Conservation (phyloP, 2,329 filamentous ascomycete genomes). For the Chaetomium olivaceum region DNA sequence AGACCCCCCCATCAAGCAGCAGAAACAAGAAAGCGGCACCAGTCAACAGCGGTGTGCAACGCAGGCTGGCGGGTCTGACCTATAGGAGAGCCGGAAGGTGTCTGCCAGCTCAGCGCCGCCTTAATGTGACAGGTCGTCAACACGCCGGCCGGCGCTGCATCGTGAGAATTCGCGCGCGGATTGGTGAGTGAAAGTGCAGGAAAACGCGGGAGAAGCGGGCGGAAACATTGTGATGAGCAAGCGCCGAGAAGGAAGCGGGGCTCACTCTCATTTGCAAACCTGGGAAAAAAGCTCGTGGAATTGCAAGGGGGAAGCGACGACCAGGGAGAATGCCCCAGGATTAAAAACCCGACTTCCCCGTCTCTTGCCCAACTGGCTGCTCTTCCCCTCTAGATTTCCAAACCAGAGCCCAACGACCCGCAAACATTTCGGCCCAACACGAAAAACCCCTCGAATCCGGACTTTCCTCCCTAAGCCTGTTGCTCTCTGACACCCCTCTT, state of each 20-base stretch:
- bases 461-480: conserved; percentile 6
- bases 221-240: conserved; percentile 24
- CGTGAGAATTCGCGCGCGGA: conserved; percentile 15
- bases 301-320: conserved; percentile 8
- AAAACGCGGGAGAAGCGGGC: conserved; percentile 25
- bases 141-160: conserved; percentile 28
- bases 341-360: conserved; percentile 56
- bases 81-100: conserved; percentile 43
- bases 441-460: conserved; percentile 17
- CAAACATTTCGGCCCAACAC: conserved; percentile 43
- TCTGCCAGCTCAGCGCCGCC: conserved; percentile 49
- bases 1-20: conserved; percentile 33
- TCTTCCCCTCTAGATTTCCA: conserved; percentile 37
- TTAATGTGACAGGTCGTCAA: conserved; percentile 46
- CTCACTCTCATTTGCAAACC: conserved; percentile 14
- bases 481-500: conserved; percentile 12
- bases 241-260: conserved; percentile 25
- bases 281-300: not conserved
- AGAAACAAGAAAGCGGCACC: conserved; percentile 43
- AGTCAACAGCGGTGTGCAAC: conserved; percentile 34
- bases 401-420: conserved; percentile 34
- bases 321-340: conserved; percentile 20
- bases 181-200: conserved; percentile 24
- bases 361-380: conserved; percentile 42
- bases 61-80: conserved; percentile 38